Evolutionary conservation across 148 eudicot genomes (phyloP).

Genomic region (Silene conica): DNA sequence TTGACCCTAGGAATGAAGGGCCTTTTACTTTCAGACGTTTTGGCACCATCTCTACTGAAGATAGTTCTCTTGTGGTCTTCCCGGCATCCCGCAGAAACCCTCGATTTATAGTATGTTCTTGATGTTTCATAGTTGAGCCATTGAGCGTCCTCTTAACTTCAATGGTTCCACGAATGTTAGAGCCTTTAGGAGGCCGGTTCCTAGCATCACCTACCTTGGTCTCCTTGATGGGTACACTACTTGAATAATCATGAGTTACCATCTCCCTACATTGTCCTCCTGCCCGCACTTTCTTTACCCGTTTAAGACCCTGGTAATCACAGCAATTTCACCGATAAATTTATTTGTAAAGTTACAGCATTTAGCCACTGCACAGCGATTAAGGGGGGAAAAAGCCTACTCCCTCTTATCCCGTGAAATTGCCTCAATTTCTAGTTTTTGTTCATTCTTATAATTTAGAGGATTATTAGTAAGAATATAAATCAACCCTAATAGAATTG

Average conservation of each 20-base stretch:
- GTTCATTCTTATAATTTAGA: too few species aligned
- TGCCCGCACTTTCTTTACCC: constrained; percentile 51
- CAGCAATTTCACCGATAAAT: constrained; percentile 4
- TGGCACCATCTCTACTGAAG: constrained; percentile 41
- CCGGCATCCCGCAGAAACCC: constrained; percentile 26
- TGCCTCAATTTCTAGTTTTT: too few species aligned
- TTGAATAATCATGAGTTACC: constrained; percentile 22
- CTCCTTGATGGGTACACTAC: constrained; percentile 26
- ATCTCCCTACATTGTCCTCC: constrained; percentile 35
- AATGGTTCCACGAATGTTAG: constrained; percentile 41
- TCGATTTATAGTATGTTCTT: constrained; percentile 18
- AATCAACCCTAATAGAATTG: background rate
- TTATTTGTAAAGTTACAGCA: background rate
- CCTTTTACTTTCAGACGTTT: constrained; percentile 72
- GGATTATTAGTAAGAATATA: background rate
- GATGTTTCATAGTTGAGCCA: constrained; percentile 28
- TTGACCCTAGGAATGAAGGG: constrained; percentile 40
- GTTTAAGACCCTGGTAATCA: constrained; percentile 54
- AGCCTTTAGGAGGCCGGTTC: constrained; percentile 28
- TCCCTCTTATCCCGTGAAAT: background rate
- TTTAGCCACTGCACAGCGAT: background rate
- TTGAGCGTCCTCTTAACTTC: constrained; percentile 44
- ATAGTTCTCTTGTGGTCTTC: constrained; percentile 31
- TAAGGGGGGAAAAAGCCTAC: background rate
- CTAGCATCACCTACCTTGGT: constrained; percentile 17